These are phyloP conservation scores for Protomyces macrosporus DNA, from an alignment of 1,139 yeast genomes.

Conservation along the genomic window DNA sequence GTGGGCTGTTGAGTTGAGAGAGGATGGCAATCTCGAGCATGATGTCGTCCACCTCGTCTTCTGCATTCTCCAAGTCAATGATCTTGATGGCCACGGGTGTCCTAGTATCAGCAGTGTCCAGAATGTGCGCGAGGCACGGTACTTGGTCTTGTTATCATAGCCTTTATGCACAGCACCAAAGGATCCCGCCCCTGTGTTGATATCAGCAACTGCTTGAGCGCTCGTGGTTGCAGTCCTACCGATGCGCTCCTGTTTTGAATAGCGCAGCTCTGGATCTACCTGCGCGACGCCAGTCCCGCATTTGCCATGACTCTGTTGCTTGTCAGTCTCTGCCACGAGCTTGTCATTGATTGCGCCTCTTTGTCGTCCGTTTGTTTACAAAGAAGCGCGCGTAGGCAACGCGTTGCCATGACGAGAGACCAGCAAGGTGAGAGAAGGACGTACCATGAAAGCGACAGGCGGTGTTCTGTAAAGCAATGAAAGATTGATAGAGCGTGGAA, in stretches of 20 bases:
- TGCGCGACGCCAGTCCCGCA: neutral
- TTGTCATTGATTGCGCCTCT: too few species aligned
- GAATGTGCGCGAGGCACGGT: neutral
- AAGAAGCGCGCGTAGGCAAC: too few species aligned
- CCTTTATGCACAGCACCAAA: slow-evolving; percentile 84
- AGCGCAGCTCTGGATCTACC: slow-evolving; percentile 75
- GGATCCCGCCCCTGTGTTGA: slow-evolving; percentile 62
- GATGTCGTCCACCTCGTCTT: slow-evolving; percentile 63
- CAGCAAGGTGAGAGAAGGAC: too few species aligned
- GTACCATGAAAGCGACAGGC: too few species aligned
- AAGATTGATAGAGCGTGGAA: too few species aligned
- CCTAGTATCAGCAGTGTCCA: slow-evolving; percentile 30
- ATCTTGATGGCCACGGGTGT: slow-evolving; percentile 69
- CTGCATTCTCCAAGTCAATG: slow-evolving; percentile 65
- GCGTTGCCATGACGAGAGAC: too few species aligned
- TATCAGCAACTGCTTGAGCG: neutral
- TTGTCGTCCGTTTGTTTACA: too few species aligned
- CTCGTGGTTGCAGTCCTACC: slow-evolving; percentile 3
- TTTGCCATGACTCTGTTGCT: neutral
- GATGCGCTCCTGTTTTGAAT: slow-evolving; percentile 18
- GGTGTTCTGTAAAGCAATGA: too few species aligned
- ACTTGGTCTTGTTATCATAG: slow-evolving; percentile 28
- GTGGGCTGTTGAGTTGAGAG: slow-evolving; percentile 57
- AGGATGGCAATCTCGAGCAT: slow-evolving; percentile 72
- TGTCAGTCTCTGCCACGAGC: neutral